Base-by-base conservation (phyloP, 2,329 filamentous ascomycete genomes). In the Boeremia exigua region DNA sequence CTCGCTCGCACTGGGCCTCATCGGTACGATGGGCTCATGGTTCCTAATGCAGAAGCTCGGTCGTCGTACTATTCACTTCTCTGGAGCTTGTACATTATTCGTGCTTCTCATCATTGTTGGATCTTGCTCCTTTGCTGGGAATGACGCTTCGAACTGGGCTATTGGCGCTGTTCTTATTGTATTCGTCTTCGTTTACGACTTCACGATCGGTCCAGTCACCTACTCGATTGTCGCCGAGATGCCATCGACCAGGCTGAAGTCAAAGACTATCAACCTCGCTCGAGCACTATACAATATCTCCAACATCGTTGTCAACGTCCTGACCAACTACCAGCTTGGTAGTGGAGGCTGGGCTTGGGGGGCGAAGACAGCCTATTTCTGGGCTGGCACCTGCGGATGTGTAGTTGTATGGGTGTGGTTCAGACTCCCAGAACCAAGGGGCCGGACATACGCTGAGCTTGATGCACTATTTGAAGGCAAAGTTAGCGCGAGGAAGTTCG, bases 141-240 rank as follows among this genome's bases (percentile, higher is more conserved):
- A 65, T 1, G 78, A 84, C 0, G 69, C 77, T 0, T 83, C 90
- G 60, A 67, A 68, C 25, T 74, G 69, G 71, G 71, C 67, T 5
- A 72, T 71, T 12, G 72, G 69, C 4, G 66, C 54, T 4, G 53
- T 73, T 4, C 57, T 74, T n/a, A 69, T 73, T 25, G 45, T 68
- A 4, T 74, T 71, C 29, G 67, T 92, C 0, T 79, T 95, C 40
- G 85, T 88, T 67, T 96, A 96, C 76, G 90, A 96, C 73, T 81
- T 93, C 45, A 90, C 90, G 0, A 91, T 96, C 39, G 92, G 92
- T 15, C 94, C 92, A 0, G 90, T 96, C 6, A 92, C 89, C 70
- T 96, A 96, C 77, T 93, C 91, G 0, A 84, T 96, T 11, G 91
- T 96, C 3, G 85, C 89, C 1, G 92, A 96, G 74, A 78, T 96